Evolutionary conservation across 2,329 filamentous ascomycete genomes (phyloP).

Genomic region (Cucurbitaria berberidis): DNA sequence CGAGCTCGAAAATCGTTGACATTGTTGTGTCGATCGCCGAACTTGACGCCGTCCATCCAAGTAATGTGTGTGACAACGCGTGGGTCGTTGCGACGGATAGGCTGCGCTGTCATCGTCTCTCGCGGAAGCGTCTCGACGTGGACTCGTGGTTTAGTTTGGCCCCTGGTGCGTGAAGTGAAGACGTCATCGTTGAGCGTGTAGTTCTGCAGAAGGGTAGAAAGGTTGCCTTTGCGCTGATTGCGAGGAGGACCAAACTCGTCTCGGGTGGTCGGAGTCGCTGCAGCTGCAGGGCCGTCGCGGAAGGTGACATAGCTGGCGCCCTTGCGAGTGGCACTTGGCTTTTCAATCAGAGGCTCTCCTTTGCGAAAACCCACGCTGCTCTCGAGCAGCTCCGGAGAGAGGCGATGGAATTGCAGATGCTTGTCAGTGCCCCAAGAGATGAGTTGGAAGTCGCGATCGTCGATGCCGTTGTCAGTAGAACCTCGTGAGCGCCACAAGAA

Average conservation of each 20-base stretch:
- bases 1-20: conserved; percentile 24
- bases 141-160: conserved; percentile 10
- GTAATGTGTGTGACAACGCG: conserved; percentile 64
- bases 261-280: conserved; percentile 20
- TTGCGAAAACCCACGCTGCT: conserved; percentile 75
- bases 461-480: conserved; percentile 66
- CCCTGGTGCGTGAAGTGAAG: conserved; percentile 11
- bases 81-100: conserved; percentile 56
- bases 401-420: conserved; percentile 77
- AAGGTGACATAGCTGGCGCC: conserved; percentile 88
- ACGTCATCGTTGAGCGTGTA: conserved; percentile 20
- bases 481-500: conserved; percentile 89
- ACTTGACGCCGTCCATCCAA: conserved; percentile 71
- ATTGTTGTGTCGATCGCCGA: conserved; percentile 53
- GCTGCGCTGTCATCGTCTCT: conserved; percentile 57
- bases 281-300: conserved; percentile 58
- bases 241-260: conserved; percentile 26
- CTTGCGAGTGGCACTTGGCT: conserved; percentile 76
- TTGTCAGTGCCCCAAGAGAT: conserved; percentile 93
- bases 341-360: conserved; percentile 68
- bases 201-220: conserved; percentile 37
- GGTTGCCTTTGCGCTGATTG: conserved; percentile 29
- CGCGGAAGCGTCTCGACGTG: conserved; percentile 17
- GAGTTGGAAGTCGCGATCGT: conserved; percentile 88
- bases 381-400: conserved; percentile 67